These are phyloP conservation scores for Scedosporium boydii DNA, from an alignment of 2,329 filamentous ascomycete species.

Conservation along the genomic window DNA sequence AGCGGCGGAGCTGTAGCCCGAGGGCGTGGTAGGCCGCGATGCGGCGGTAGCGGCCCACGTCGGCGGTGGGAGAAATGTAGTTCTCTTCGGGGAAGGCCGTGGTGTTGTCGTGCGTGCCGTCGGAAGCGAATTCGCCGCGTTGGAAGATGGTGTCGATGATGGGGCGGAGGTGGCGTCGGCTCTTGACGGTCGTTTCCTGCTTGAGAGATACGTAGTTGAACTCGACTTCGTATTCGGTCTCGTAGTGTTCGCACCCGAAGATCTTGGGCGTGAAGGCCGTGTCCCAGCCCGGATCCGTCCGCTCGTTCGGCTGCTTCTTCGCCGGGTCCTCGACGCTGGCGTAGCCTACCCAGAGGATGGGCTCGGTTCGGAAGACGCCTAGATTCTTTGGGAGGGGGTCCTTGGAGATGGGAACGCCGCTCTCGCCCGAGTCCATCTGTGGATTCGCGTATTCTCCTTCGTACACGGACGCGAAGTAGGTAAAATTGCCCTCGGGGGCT, in stretches of 20 bases:
- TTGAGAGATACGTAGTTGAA: constrained; percentile 18
- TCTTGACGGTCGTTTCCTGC: constrained; percentile 15
- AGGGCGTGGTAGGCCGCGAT: constrained; percentile 23
- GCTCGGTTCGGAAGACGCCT: constrained; percentile 23
- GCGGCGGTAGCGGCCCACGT: constrained; percentile 16
- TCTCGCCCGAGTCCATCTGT: constrained; percentile 15
- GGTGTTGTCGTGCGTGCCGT: constrained; percentile 24
- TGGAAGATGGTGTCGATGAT: constrained; percentile 19
- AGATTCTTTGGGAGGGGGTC: constrained; percentile 17
- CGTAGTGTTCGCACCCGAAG: constrained; percentile 24
- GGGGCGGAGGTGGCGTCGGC: constrained; percentile 13
- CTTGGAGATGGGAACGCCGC: constrained; percentile 16
- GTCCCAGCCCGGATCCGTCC: constrained; percentile 16
- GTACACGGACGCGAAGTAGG: constrained; percentile 19
- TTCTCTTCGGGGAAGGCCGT: constrained; percentile 16
- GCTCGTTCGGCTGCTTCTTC: constrained; percentile 11
- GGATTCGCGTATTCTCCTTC: constrained; percentile 18
- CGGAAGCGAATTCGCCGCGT: constrained; percentile 12
- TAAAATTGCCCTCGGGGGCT: constrained; percentile 18
- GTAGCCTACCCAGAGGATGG: constrained; percentile 26
- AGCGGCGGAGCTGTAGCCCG: constrained; percentile 18
- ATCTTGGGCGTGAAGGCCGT: constrained; percentile 21
- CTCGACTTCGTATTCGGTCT: constrained; percentile 20
- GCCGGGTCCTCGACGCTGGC: constrained; percentile 15
- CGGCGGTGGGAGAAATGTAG: constrained; percentile 17